A percentile compares a stretch with the other conserved stretches of the same genome.
Evolutionary conservation across 345 rosid genomes (phyloP).

Genomic region (Eucalyptus curtisii): DNA sequence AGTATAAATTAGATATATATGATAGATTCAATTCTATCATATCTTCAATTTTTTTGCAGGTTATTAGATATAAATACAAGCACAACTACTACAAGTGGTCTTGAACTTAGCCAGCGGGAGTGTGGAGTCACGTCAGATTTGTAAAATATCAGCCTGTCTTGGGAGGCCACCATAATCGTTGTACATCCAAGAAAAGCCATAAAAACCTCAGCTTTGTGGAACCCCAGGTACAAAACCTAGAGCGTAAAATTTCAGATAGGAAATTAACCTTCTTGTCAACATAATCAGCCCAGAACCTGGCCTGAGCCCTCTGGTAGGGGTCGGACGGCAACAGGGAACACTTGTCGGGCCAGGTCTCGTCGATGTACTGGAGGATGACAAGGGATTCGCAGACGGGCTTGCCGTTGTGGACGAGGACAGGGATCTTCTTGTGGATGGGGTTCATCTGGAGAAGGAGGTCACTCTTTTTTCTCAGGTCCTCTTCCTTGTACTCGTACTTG

Average conservation of each 20-base stretch:
- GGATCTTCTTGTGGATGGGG: slow-evolving; percentile 1
- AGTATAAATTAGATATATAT: no score
- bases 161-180: neutral
- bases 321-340: slow-evolving; percentile 1
- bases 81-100: neutral
- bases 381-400: slow-evolving; percentile 3
- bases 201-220: neutral
- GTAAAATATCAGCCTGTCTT: neutral
- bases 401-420: slow-evolving; percentile 4
- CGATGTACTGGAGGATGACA: slow-evolving; percentile 1
- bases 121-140: neutral
- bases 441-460: slow-evolving; percentile 1
- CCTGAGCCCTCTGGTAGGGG: neutral
- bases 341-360: slow-evolving; percentile 1
- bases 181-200: neutral
- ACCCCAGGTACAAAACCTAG: neutral
- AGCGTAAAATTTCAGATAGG: neutral
- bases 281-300: slow-evolving; percentile 4
- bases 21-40: no score
- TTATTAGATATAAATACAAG: neutral
- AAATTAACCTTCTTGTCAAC: neutral
- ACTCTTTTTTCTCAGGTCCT: neutral
- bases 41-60: no score
- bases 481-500: neutral
- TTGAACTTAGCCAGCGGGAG: neutral